Evolutionary conservation across 1,284 basidiomycete genomes (phyloP), one percentile per base, ranked within the genome.

Genomic region (Exobasidium rhododendri): DNA sequence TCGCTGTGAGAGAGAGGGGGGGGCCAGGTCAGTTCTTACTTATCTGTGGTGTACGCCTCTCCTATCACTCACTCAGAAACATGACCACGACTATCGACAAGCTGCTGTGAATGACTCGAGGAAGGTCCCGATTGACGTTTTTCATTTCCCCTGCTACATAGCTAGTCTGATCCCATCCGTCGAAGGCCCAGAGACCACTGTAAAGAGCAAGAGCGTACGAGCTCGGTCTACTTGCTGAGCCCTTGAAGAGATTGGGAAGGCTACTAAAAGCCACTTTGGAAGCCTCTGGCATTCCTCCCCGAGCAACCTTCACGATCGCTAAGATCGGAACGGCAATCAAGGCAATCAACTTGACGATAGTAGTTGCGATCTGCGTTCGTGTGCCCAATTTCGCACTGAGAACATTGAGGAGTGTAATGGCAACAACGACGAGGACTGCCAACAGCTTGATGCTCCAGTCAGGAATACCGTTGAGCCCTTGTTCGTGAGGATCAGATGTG

Each of bases 111-210:
- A 98, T 92, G 0, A 90, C 89, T 60, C 88, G 84, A 0, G 94
- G 94, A 51, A 97, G 88, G 74, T 93, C 92, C 70, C 87, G 89
- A 88, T 88, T 87, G 0, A 91, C 88, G 63, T 59, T 63, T 44
- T 85, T 84, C 84, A 97, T 91, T 80, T 97, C 94, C 28, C 93
- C 94, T 4, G 90, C 91, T 2, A 97, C 90, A 69, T 90, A 97
- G 78, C 78, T 79, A 17, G 85, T 86, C 45, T 82, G 80, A 53
- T 93, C 91, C 91, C 92, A 97, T 0, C 94, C 92, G 78, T 94
- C 92, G 73, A 91, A 92, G 1, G 92, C 92, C 92, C 93, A 98
- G 1, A 98, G 81, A 0, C 92, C 92, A 11, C 91, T 94, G 81
- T 97, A 99, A 2, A 97, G 82, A 0, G 94, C 96, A 11, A 98